Percentiles rank a stretch among this genome's conserved stretches.
Conservation (phyloP, 1,284 basidiomycete species). For the Meripilus lineatus region DNA sequence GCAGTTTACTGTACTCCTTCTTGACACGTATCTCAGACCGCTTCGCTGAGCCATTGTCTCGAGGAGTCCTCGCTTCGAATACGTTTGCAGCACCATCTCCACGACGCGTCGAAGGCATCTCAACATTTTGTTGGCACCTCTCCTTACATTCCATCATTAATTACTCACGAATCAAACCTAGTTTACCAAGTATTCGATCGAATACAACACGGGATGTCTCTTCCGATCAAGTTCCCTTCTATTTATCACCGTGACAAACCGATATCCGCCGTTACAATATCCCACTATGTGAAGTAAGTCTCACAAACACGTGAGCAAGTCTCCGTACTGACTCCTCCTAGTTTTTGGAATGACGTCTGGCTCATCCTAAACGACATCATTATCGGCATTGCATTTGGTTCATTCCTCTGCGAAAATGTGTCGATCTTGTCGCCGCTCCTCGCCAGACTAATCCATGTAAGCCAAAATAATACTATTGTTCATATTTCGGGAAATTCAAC, state of each 20-base stretch:
- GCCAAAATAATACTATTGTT: background rate
- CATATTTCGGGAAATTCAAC: background rate
- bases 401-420: slow-evolving; percentile 65
- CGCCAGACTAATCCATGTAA: slow-evolving; percentile 39
- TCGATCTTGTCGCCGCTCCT: slow-evolving; percentile 34
- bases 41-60: background rate
- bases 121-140: background rate
- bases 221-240: slow-evolving; percentile 11
- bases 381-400: slow-evolving; percentile 68
- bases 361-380: slow-evolving; percentile 87
- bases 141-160: no score
- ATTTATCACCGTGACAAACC: slow-evolving; percentile 13
- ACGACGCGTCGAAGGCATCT: background rate
- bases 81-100: no score
- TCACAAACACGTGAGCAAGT: slow-evolving; percentile 1
- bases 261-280: slow-evolving; percentile 16
- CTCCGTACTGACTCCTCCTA: slow-evolving; percentile 25
- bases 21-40: no score
- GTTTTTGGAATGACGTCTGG: slow-evolving; percentile 92
- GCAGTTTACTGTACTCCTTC: background rate
- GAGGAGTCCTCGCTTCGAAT: background rate
- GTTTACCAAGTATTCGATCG: slow-evolving; percentile 20
- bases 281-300: slow-evolving; percentile 57
- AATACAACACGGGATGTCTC: slow-evolving; percentile 18
- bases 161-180: no score